Evolutionary conservation across 2,329 filamentous ascomycete species (phyloP).

Genomic region (Colletotrichum liriopes): DNA sequence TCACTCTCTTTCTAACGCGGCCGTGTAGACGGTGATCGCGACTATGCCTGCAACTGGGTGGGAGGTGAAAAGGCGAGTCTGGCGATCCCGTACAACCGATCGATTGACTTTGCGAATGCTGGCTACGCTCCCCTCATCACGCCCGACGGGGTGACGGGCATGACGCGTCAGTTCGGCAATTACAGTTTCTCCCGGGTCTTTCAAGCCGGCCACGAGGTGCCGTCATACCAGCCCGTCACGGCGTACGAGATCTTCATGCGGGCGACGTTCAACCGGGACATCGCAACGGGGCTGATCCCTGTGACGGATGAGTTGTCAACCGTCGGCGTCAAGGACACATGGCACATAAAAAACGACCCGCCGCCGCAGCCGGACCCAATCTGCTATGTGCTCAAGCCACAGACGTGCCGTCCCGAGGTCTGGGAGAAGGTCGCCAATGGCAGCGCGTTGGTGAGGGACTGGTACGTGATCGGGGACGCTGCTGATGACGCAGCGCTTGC

Average conservation of each 20-base stretch:
- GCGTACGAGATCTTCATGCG: constrained; percentile 67
- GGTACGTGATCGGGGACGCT: constrained; percentile 48
- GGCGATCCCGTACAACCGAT: constrained; percentile 60
- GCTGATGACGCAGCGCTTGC: constrained; percentile 6
- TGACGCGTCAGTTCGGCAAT: constrained; percentile 79
- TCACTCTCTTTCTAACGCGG: background rate
- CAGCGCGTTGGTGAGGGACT: constrained; percentile 65
- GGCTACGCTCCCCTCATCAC: constrained; percentile 77
- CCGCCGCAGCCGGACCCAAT: constrained; percentile 64
- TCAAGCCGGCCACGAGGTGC: constrained; percentile 71
- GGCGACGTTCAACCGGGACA: constrained; percentile 65
- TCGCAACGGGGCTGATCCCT: constrained; percentile 64
- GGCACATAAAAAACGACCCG: constrained; percentile 65
- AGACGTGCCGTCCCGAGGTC: constrained; percentile 70
- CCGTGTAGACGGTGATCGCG: constrained; percentile 58
- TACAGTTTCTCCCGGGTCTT: constrained; percentile 73
- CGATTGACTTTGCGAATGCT: constrained; percentile 67
- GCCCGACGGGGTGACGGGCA: constrained; percentile 76
- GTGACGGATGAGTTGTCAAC: constrained; percentile 55
- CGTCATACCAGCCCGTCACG: constrained; percentile 66
- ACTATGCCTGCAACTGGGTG: constrained; percentile 68
- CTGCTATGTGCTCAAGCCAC: constrained; percentile 72
- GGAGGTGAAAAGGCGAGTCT: constrained; percentile 76
- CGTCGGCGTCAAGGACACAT: constrained; percentile 50
- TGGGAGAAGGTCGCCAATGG: constrained; percentile 65